Evolutionary conservation across 805 yeast species (phyloP).

Genomic region (Wickerhamiella spandovensis): DNA sequence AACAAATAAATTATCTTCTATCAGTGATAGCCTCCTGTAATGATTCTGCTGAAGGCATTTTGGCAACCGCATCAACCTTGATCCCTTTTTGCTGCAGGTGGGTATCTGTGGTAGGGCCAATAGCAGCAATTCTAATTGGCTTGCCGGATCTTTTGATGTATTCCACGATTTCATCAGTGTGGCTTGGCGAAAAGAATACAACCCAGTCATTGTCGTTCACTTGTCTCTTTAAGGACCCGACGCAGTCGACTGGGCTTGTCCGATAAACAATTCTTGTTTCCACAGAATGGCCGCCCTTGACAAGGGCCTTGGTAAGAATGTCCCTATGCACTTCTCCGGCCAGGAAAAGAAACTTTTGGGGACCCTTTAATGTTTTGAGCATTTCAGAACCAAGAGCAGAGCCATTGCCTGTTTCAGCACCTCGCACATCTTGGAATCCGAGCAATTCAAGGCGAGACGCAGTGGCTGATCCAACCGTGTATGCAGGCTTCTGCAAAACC

Average conservation of each 20-base stretch:
- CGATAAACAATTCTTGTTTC: slow-evolving; percentile 55
- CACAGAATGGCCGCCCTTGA: slow-evolving; percentile 30
- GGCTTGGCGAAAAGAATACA: slow-evolving; percentile 85
- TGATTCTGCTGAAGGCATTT: slow-evolving; percentile 56
- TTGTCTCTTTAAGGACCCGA: slow-evolving; percentile 11
- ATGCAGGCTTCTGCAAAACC: slow-evolving; percentile 33
- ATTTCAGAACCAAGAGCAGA: slow-evolving; percentile 52
- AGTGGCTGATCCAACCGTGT: slow-evolving; percentile 91
- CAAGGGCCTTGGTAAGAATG: slow-evolving; percentile 54
- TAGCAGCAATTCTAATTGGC: slow-evolving; percentile 49
- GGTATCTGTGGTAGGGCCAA: slow-evolving; percentile 80
- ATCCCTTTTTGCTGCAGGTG: slow-evolving; percentile 43
- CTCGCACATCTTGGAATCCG: slow-evolving; percentile 59
- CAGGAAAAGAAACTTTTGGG: slow-evolving; percentile 38
- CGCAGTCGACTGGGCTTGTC: slow-evolving; percentile 41
- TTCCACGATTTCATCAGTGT: slow-evolving; percentile 50
- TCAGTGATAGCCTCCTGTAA: slow-evolving; percentile 32
- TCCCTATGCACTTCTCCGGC: slow-evolving; percentile 82
- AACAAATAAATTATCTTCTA: too few relatives aligned
- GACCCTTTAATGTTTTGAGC: slow-evolving; percentile 16
- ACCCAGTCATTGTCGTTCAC: slow-evolving; percentile 40
- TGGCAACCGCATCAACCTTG: slow-evolving; percentile 48
- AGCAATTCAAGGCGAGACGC: slow-evolving; percentile 37
- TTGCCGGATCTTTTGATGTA: slow-evolving; percentile 24
- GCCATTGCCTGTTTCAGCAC: slow-evolving; percentile 78